Evolutionary conservation across 352 stramenopile genomes (phyloP), one percentile per base, ranked within the genome.

Genomic region (Globisporangium sylvaticum): DNA sequence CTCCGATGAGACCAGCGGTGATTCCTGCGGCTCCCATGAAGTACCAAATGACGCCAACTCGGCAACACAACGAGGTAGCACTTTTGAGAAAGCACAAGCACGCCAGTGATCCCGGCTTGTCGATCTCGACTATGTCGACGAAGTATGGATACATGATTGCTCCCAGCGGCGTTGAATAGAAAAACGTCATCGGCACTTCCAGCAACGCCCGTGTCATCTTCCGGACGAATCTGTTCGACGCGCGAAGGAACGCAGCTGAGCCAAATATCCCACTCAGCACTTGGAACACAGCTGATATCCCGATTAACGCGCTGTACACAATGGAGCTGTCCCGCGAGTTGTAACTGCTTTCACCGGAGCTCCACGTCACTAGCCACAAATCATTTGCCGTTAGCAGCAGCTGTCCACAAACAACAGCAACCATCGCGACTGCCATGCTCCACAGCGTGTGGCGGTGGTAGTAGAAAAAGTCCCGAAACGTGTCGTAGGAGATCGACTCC

Each of bases 211-310:
- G 9, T 3, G 34, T 39, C 34, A 39, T 39, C 34, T 39, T 39
- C 34, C 34, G 10, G 8, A 39, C 10, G 9, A 39, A 39, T 42
- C 34, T 42, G 34, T 42, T 58, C 29, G 60, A 50, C 50, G 57
- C 81, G 4, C 79, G 65, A 52, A 83, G 72, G 22, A 79, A 69
- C 24, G 73, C 76, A 14, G 72, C 74, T 0, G 68, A 58, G 20
- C 71, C 76, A 64, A 79, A 78, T 27, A 81, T 69, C 20, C 10
- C 10, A 42, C 34, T 42, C 34, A 42, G 10, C 10, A 42, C 34
- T 42, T 42, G 10, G 34, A 42, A 42, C 3, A 42, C 34, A 42
- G 34, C 10, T 42, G 34, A 42, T 42, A 14, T 3, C 10, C 10
- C 34, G 10, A 42, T 42, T 15, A 15, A 42, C 10, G 34, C 34